Conservation (phyloP, 108 stramenopile genomes). For the Skeletonema grethae region DNA sequence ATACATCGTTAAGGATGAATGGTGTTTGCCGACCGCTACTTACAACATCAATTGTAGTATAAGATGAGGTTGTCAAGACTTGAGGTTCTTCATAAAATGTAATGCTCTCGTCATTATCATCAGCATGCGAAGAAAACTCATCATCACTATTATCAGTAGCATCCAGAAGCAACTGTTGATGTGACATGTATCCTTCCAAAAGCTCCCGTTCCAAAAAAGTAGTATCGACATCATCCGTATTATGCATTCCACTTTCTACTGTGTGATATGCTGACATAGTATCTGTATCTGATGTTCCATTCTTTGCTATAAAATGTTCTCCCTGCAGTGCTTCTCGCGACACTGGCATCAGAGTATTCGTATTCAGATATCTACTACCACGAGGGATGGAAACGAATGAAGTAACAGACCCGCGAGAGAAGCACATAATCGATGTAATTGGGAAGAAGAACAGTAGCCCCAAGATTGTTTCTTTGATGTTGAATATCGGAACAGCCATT, state of each 20-base stretch:
- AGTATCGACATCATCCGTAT: neutral
- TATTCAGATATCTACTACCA: neutral
- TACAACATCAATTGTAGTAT: neutral
- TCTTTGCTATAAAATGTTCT: neutral
- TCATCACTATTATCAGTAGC: neutral
- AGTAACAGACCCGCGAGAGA: neutral
- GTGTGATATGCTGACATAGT: neutral
- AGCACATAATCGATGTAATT: neutral
- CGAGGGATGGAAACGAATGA: neutral
- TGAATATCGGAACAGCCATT: neutral
- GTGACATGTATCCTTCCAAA: neutral
- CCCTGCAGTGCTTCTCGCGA: neutral
- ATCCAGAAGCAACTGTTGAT: neutral
- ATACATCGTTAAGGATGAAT: slow-evolving; percentile 23
- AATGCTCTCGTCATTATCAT: neutral
- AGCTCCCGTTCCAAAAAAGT: neutral
- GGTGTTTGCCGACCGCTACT: neutral
- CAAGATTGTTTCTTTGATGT: neutral
- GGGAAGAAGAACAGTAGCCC: neutral
- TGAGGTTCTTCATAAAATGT: neutral
- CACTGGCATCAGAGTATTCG: neutral
- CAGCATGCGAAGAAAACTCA: neutral
- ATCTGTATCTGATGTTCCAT: neutral
- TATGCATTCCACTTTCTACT: neutral
- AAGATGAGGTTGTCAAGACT: neutral